Evolutionary conservation across 805 yeast genomes (phyloP).

Genomic region (Ascoidea asiatica): DNA sequence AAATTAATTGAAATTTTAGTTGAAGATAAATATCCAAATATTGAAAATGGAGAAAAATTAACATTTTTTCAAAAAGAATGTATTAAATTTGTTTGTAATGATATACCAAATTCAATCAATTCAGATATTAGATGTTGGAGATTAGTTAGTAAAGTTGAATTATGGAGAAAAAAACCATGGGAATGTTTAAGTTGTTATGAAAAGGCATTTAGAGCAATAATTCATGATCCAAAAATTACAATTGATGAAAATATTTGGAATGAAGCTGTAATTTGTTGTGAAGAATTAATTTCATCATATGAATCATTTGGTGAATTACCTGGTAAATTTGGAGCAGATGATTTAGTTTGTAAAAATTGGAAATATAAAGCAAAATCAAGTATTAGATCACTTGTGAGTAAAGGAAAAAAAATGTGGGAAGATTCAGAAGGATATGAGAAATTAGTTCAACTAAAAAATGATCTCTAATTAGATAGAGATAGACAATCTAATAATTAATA

Average conservation of each 20-base stretch:
- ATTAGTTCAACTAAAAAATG: no score
- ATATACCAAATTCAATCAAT: slow-evolving; percentile 54
- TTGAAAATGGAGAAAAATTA: slow-evolving; percentile 21
- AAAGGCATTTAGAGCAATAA: slow-evolving; percentile 67
- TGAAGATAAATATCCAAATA: slow-evolving; percentile 32
- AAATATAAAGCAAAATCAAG: slow-evolving; percentile 66
- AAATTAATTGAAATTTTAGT: slow-evolving; percentile 55
- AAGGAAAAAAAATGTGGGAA: slow-evolving; percentile 72
- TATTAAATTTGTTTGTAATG: slow-evolving; percentile 54
- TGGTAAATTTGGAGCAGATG: slow-evolving; percentile 69
- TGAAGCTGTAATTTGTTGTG: slow-evolving; percentile 66
- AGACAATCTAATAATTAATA: no score
- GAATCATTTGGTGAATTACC: slow-evolving; percentile 76
- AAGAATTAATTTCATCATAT: slow-evolving; percentile 74
- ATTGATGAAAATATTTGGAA: slow-evolving; percentile 55
- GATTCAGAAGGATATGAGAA: slow-evolving; percentile 68
- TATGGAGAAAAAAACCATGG: slow-evolving; percentile 87
- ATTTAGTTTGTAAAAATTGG: slow-evolving; percentile 88
- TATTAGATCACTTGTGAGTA: slow-evolving; percentile 62
- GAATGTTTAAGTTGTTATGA: slow-evolving; percentile 73
- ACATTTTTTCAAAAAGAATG: slow-evolving; percentile 57
- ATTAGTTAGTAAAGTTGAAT: slow-evolving; percentile 68
- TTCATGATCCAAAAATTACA: slow-evolving; percentile 51
- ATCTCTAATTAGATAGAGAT: no score
- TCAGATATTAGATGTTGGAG: slow-evolving; percentile 63